Base-by-base conservation (phyloP, 805 yeast genomes). In the Wickerhamomyces mucosus region DNA sequence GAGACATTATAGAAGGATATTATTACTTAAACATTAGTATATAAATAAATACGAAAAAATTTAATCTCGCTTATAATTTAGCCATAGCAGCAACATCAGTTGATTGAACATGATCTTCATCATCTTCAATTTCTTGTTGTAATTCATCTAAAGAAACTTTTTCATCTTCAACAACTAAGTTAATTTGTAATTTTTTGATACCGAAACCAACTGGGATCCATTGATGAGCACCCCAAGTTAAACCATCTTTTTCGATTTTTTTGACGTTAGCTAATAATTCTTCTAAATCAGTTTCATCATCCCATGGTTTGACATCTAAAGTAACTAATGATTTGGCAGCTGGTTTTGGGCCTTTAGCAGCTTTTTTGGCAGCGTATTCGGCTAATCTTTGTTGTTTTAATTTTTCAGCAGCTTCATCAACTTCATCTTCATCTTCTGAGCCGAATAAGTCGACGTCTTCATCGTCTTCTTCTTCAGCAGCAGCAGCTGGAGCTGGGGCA, bases 281-380 rank as follows among this genome's bases (percentile, higher is more conserved):
- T 43, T 92, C 94, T 61, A 92, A 73, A 61, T 89, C 79, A 52
- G 99, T 92, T 75, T 92, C 97, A 59, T 92, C 98, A 67, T 92
- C 98, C 99, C 99, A 92, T 70, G 96, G 97, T 79, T 92, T 92
- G 54, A 92, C 94, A 55, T 92, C 98, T 55, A 92, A 59, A 57
- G 99, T 89, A 58, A 92, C 95, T 50, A 86, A 69, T 41, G 96
- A 84, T 75, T 92, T 92, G 59, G 98, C 96, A 66, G 95, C 96
- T 56, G 97, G 86, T 77, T 86, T 86, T 56, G 97, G 85, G 61
- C 94, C 94, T 72, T 82, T 82, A 51, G 89, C 78, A 50, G 95
- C 95, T 80, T 92, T 92, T 78, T 81, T 86, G 57, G 94, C 95
- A 58, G 84, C 82, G 78, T 92, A 92, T 63, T 78, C 96, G 63